Base-by-base conservation (phyloP, 352 stramenopile genomes). In the Phytophthora tubulina region DNA sequence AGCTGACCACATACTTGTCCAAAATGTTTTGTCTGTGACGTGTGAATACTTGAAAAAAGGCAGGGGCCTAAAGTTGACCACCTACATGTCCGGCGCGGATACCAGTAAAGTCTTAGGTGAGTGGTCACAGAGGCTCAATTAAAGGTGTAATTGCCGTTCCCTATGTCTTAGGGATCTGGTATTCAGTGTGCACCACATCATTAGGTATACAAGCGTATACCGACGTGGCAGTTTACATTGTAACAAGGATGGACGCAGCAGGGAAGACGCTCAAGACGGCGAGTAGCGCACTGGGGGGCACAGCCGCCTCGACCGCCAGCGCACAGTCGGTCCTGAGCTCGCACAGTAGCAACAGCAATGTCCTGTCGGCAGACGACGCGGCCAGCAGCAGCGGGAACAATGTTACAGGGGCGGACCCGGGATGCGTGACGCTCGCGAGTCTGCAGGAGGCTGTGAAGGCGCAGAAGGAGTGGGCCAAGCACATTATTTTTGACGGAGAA, bases 391-490 rank as follows among this genome's bases (percentile, higher is more conserved):
- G 44, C 14, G 52, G 57, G 11, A 64, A 35, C n/a, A 63, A 55
- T 41, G 39, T 15, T 38, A n/a, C 32, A 38, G 51, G 39, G 14
- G 33, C 10, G n/a, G 48, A 50, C 0, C 38, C 59, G 30, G 27
- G 68, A 41, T 41, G 36, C n/a, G 79, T 92, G 59, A 83, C 82
- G 4, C 56, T 85, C 41, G 70, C 78, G 53, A 78, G 63, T 11
- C 63, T 95, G 33, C 72, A 89, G 42, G 84, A 92, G 44, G 63
- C 52, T 14, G 46, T 92, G 53, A 86, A 85, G 72, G 59, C 72
- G 54, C 83, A 91, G 21, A 90, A 82, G 30, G 88, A 95, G 73
- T 95, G 88, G 88, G 49, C 68, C 33, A 87, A 88, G 45, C 72
- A 82, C 44, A 59, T 95, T 21, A 75, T 79, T 3, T 93, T 94